Base-by-base conservation (phyloP, 352 stramenopile species). In the Salisapilia sapeloensis region DNA sequence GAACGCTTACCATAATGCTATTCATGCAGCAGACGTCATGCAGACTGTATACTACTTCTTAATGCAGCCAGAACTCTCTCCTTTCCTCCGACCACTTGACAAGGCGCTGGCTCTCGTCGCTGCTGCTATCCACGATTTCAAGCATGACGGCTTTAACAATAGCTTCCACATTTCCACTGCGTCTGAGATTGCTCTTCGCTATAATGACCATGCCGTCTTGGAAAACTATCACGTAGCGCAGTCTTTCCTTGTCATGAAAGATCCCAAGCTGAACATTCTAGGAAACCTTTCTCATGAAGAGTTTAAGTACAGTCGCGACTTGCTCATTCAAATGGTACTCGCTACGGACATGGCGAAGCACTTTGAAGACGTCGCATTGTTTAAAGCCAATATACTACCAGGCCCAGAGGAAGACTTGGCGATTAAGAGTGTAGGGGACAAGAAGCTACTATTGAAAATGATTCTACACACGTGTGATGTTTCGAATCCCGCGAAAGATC, bases 401-500 rank as follows among this genome's bases (percentile, higher is more conserved):
- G 38, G 58, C 0, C 50, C 61, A 2, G 35, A 66, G 23, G 66
- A 91, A 21, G 60, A 77, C 16, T 53, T 91, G 21, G 25, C 61
- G 36, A 76, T 91, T 33, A 87, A 85, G 46, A 85, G 65, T 35
- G 40, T 86, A 0, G 75, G 66, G n/a, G 69, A 90, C 50, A 90
- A 87, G 37, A 83, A 92, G 29, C 42, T 92, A 25, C 36, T 93
- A 16, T 52, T 92, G 23, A 90, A 91, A 47, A 90, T 89, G 66
- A 84, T 91, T 27, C 49, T 94, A 16, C 79, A 94, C 34, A 84
- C 81, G 15, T 90, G 87, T 23, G 93, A 98, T 43, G 86, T 98
- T 16, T 96, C 84, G 4, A 97, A 97, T 42, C 85, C 81, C 22
- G 64, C 79, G 4, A 94, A 95, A 44, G 70, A 90, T 14, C 77